Base-by-base conservation (phyloP, 2,329 filamentous ascomycete genomes). In the Clarireedia monteithiana region DNA sequence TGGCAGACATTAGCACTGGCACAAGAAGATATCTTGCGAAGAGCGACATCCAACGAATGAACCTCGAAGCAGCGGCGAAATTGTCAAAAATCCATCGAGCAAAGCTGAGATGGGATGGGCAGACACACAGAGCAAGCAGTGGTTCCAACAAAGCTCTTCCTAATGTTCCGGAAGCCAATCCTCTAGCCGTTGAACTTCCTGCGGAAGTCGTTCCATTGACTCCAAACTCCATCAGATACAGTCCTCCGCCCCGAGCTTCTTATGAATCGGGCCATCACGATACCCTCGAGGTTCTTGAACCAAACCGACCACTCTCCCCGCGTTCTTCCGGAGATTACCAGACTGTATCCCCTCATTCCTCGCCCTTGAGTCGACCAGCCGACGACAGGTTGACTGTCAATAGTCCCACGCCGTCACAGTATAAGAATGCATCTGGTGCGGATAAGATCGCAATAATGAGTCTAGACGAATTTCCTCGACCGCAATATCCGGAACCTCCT, bases 1-100 rank as follows among this genome's bases (percentile, higher is more conserved):
- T 97, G n/a, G 86, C 89, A 26, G 92, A 96, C 52, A 97, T 99
- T 73, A 96, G 89, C 74, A 96, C 90, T 14, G 86, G 86, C 68
- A 99, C 94, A 0, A 82, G 89, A 63, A 83, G 86, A 60, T 99
- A 97, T 68, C 80, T 99, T 53, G 75, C 78, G 6, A 85, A 85
- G 59, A 77, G 80, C 10, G 83, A 84, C 0, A 86, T 95, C 57
- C 88, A 95, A 69, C 79, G 75, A 63, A 88, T 90, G 79, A 89
- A 89, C 6, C 77, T 87, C 53, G 82, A 86, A 55, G 84, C 91
- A 0, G 85, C 92, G 0, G 79, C 82, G 7, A 95, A 92, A 70
- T 76, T 97, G 63, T 89, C 88, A 59, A 89, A 89, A 71, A 91
- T 96, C 60, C 78, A 91, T 66, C 81, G 85, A 59, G 87, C 88